A percentile compares a stretch with the other conserved stretches of the same genome.
These are phyloP conservation scores for Fusarium anthophilum DNA, from an alignment of 2,329 filamentous ascomycete species.

Conservation along the genomic window DNA sequence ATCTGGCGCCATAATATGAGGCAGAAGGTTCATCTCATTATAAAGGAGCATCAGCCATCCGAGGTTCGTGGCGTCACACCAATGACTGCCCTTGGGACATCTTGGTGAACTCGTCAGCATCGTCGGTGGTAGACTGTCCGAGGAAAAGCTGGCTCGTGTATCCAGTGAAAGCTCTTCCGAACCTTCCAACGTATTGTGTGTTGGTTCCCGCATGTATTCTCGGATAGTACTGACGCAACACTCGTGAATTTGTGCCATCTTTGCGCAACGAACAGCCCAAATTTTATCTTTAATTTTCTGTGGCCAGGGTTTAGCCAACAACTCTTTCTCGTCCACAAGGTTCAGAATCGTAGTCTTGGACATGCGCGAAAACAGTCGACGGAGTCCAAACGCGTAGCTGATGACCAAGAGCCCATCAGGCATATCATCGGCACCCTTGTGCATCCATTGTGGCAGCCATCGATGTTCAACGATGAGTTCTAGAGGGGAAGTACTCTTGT, in stretches of 20 bases:
- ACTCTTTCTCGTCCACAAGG: slow-evolving; percentile 53
- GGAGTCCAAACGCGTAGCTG: slow-evolving; percentile 61
- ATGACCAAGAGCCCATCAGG: slow-evolving; percentile 61
- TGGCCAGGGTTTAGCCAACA: slow-evolving; percentile 58
- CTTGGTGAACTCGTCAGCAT: slow-evolving; percentile 53
- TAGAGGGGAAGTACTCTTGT: slow-evolving; percentile 61
- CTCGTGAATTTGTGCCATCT: slow-evolving; percentile 60
- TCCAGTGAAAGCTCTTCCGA: slow-evolving; percentile 33
- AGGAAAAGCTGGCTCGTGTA: slow-evolving; percentile 31
- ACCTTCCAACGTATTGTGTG: slow-evolving; percentile 23
- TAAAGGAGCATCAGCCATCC: slow-evolving; percentile 64
- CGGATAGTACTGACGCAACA: slow-evolving; percentile 56
- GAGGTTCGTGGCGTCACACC: slow-evolving; percentile 62
- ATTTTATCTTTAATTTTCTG: slow-evolving; percentile 58
- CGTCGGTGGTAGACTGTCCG: slow-evolving; percentile 26
- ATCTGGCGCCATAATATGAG: slow-evolving; percentile 50
- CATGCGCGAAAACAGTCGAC: slow-evolving; percentile 59
- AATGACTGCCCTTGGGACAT: slow-evolving; percentile 60
- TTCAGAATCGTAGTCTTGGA: slow-evolving; percentile 61
- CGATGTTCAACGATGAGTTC: slow-evolving; percentile 60
- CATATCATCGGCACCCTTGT: slow-evolving; percentile 58
- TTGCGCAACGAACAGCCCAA: slow-evolving; percentile 58
- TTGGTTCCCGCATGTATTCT: slow-evolving; percentile 55
- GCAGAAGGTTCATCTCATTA: slow-evolving; percentile 57
- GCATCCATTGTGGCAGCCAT: slow-evolving; percentile 63